Percentiles rank a stretch among this genome's conserved stretches.
Evolutionary conservation across 305 asterid species (phyloP).

Genomic region (Solanum hybrid): DNA sequence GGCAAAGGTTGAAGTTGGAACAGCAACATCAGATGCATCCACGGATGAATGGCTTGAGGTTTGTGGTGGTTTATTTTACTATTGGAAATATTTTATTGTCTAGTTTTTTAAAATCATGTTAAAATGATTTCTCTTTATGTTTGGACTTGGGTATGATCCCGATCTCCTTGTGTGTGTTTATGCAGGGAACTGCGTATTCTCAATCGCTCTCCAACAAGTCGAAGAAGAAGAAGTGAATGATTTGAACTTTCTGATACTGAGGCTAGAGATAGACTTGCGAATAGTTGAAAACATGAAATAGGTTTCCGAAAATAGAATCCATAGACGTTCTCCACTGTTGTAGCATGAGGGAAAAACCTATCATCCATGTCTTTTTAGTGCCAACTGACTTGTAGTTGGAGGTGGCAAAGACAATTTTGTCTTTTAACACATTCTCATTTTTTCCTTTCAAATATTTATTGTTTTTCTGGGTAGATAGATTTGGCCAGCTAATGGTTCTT

Average conservation of each 20-base stretch:
- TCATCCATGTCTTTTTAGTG: neutral
- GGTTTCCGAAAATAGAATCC: neutral
- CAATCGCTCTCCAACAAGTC: slow-evolving; percentile 52
- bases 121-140: neutral
- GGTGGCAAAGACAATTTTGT: slow-evolving; percentile 1
- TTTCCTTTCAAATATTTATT: neutral
- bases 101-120: neutral
- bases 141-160: neutral
- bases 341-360: slow-evolving; percentile 1
- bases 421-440: neutral
- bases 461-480: neutral
- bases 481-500: neutral
- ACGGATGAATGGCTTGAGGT: slow-evolving; percentile 98
- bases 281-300: neutral
- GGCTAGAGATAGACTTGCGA: neutral
- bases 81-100: neutral
- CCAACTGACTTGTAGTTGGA: neutral
- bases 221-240: slow-evolving; percentile 76
- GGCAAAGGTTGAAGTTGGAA: slow-evolving; percentile 91
- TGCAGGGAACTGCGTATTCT: slow-evolving; percentile 83
- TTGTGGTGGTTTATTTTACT: slow-evolving; percentile 14
- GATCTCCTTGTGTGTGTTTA: neutral
- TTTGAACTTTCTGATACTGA: slow-evolving; percentile 1
- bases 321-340: slow-evolving; percentile 1
- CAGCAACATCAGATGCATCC: slow-evolving; percentile 71